Percentiles rank a stretch among this genome's conserved stretches.
phyloP scores from a whole-genome alignment of 495 filamentous ascomycete genomes.

The Rhypophila decipiens region DNA sequence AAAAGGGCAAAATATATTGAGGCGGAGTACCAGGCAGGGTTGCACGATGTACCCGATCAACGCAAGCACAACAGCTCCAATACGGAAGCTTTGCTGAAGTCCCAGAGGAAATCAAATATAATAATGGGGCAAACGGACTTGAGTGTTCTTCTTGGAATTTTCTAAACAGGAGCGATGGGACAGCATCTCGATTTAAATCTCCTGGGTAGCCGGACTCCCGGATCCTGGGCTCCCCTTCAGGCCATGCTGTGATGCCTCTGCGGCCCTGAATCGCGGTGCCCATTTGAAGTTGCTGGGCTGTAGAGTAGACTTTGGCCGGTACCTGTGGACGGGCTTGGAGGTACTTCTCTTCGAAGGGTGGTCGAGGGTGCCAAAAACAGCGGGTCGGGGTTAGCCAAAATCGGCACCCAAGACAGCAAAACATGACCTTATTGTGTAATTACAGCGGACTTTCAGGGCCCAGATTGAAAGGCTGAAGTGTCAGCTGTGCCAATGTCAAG shows the following conservation, averaged over 20 bases:
- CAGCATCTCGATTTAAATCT: constrained; percentile 11
- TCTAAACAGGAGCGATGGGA: constrained; percentile 8
- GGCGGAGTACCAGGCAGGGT: constrained; percentile 1
- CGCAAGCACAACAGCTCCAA: neutral
- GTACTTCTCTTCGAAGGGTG: constrained; percentile 9
- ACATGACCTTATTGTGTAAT: too few relatives aligned
- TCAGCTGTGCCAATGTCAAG: too few relatives aligned
- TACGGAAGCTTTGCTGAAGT: constrained; percentile 1
- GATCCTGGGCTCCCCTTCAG: constrained; percentile 17
- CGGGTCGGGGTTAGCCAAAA: constrained; percentile 7
- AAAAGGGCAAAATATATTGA: constrained; percentile 4
- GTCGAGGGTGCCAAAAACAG: constrained; percentile 10
- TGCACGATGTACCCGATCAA: neutral
- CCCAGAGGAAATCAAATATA: constrained; percentile 1
- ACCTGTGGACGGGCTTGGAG: constrained; percentile 1
- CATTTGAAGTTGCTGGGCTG: constrained; percentile 2
- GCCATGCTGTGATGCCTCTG: constrained; percentile 6
- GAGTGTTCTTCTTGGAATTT: constrained; percentile 9
- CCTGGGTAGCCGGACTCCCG: constrained; percentile 5
- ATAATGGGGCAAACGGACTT: constrained; percentile 7
- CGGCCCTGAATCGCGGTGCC: constrained; percentile 7
- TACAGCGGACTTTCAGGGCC: too few relatives aligned
- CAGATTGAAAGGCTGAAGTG: too few relatives aligned
- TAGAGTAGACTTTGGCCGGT: constrained; percentile 5
- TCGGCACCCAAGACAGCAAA: constrained; percentile 9